phyloP scores from a whole-genome alignment of 225 moss, liverwort and hornwort genomes.

The Pleurozium schreberi region DNA sequence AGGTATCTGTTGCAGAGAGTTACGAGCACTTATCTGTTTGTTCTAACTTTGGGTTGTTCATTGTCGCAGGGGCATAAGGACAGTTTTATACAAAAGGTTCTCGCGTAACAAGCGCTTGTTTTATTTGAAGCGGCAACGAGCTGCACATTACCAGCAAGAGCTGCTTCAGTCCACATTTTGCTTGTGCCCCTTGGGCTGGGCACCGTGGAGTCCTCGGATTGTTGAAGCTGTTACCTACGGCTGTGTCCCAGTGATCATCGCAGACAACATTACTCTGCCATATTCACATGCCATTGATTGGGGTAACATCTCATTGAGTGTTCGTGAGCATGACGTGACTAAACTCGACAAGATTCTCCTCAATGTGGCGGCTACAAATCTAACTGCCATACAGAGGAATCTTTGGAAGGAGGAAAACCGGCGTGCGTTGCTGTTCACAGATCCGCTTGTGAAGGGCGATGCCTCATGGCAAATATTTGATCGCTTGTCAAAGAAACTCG shows the following conservation, averaged over 20 bases:
- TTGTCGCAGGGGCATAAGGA: constrained; percentile 62
- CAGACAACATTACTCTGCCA: constrained; percentile 88
- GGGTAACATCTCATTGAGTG: constrained; percentile 64
- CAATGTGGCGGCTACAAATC: constrained; percentile 60
- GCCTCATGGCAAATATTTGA: constrained; percentile 87
- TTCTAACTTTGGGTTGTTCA: not conserved
- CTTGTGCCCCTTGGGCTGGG: constrained; percentile 90
- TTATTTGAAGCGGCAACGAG: constrained; percentile 55
- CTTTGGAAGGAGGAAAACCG: constrained; percentile 71
- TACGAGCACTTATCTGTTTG: not conserved
- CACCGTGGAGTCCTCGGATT: constrained; percentile 97
- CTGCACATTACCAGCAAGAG: constrained; percentile 60
- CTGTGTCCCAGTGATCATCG: constrained; percentile 92
- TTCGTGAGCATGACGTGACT: constrained; percentile 59
- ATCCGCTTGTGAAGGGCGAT: constrained; percentile 55
- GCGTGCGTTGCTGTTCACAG: constrained; percentile 54
- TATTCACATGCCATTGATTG: constrained; percentile 68
- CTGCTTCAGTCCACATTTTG: constrained; percentile 79
- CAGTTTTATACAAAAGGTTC: constrained; percentile 62
- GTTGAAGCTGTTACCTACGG: constrained; percentile 87
- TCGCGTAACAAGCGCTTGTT: constrained; percentile 54
- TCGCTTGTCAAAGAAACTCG: constrained; percentile 53
- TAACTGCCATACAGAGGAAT: constrained; percentile 69
- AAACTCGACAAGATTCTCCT: constrained; percentile 58
- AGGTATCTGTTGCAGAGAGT: not conserved